phyloP scores from a whole-genome alignment of 768 basidiomycete genomes.

The Hysterangium stoloniferum region DNA sequence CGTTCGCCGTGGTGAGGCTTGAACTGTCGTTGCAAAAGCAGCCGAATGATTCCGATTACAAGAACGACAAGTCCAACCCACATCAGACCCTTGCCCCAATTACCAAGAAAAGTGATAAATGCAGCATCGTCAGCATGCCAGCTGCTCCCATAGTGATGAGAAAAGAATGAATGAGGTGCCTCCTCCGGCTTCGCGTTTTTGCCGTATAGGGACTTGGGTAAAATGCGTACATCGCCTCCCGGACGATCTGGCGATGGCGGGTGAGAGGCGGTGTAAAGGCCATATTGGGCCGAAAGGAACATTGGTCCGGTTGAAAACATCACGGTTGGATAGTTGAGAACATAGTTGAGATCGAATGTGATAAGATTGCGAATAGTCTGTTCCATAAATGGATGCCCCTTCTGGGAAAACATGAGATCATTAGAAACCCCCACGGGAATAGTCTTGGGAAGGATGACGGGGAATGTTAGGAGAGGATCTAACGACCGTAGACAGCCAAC shows the following conservation, averaged over 20 bases:
- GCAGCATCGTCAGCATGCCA: slow-evolving; percentile 98
- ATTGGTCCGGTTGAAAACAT: slow-evolving; percentile 99
- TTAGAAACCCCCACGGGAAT: slow-evolving; percentile 97
- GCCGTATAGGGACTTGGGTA: slow-evolving; percentile 96
- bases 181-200: slow-evolving; percentile 84
- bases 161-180: slow-evolving; percentile 88
- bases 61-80: slow-evolving; percentile 73
- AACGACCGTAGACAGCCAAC: slow-evolving; percentile 85
- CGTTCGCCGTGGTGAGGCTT: slow-evolving; percentile 43
- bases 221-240: slow-evolving; percentile 73
- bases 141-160: slow-evolving; percentile 96
- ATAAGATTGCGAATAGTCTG: slow-evolving; percentile 89
- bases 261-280: slow-evolving; percentile 70
- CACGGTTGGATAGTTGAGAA: slow-evolving; percentile 97
- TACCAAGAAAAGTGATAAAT: slow-evolving; percentile 89
- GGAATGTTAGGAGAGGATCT: slow-evolving; percentile 78
- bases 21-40: slow-evolving; percentile 43
- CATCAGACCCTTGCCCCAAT: slow-evolving; percentile 85
- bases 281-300: slow-evolving; percentile 95
- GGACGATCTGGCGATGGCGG: slow-evolving; percentile 43
- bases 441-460: slow-evolving; percentile 88
- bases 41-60: slow-evolving; percentile 56
- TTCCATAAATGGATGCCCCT: slow-evolving; percentile 80
- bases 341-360: slow-evolving; percentile 88
- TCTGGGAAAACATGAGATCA: slow-evolving; percentile 90